Base-by-base conservation (phyloP, 306 rosid species). In the Pachyrhizus erosus region DNA sequence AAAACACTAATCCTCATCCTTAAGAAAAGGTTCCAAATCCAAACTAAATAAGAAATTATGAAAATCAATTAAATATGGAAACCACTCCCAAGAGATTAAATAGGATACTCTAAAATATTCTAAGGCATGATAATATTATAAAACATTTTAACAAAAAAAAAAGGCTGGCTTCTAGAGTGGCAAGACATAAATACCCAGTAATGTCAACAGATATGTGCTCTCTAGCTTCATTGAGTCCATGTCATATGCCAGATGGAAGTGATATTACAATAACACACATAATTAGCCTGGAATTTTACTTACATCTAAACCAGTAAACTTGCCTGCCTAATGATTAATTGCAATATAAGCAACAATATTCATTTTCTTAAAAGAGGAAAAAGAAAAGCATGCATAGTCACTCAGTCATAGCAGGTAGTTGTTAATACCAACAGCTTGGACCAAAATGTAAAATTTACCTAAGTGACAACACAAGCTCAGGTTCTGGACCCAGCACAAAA, bases 401-500 rank as follows among this genome's bases (percentile, higher is more conserved):
- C 57, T 46, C 51, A 8, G 9, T 70, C 31, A 60, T 39, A 55
- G 80, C 23, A 66, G 29, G 60, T 37, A 51, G 68, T 48, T 60
- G 61, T 77, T 55, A 39, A 80, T 73, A 67, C 81, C 66, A 87
- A 64, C 57, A 86, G 51, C 48, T 67, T 9, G 62, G 39, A 71
- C 64, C 31, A 84, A 75, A 74, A 71, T 34, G 27, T 49, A 68
- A 75, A 55, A 79, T 39, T 83, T 60, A 96, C 99, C 99, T 93
- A 7, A 96, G 91, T 39, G 99, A 85, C 80, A 93, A 90, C 69
- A 87, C 87, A 5, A 96, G 99, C 87, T 96, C 98, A 75, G 99
- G 97, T 88, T 96, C 96, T 60, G 99, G 98, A 75, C 99, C 99
- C 62, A 96, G 93, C 70, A 91, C 89, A 83, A 84, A 96, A 74